Base-by-base conservation (phyloP, 1,284 basidiomycete genomes). In the Puccinia triticina region DNA sequence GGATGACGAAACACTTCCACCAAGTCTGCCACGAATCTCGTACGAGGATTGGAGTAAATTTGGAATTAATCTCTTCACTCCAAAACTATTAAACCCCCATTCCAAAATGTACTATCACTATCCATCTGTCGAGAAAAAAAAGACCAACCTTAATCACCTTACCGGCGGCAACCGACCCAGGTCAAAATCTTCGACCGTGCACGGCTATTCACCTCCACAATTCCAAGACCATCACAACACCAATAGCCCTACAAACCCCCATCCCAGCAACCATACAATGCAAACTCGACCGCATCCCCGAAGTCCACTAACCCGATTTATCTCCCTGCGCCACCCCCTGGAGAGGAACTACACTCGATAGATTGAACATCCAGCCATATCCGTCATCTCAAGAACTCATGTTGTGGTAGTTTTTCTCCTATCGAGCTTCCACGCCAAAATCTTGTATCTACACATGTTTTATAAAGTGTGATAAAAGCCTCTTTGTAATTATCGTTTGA, bases 21-120 rank as follows among this genome's bases (percentile, higher is more conserved):
- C 29, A 16, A 34, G 16, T 26, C 34, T 75, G 8, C 73, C 73
- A 23, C 50, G 53, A 57, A 59, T 75, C 21, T 59, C 73, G 5
- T 59, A 59, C 34, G 73, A 75, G 23, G 53, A 75, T 32, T 75
- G 73, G 73, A 59, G 53, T 26, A 57, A 61, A 59, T 75, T 75
- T 61, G 73, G 73, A 12, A 75, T 75, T 40, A 57, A 53, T 59
- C 57, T 75, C 12, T 75, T 75, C 26, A 61, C 53, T 2, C 73
- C 73, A 18, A 75, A 75, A 57, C 32, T 75, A 59, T 37, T 34
- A 46, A 75, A 59, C 43, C 50, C 50, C 1, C 50, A 75, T 16
- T 59, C 53, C 0, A 18, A 75, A 59, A 59, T 75, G 23, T 61
- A 75, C 26, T 75, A 75, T 34, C 73, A 75, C 37, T 75, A 75